Conservation (phyloP, 441 rosid species). For the Pelargonium citronellum region DNA sequence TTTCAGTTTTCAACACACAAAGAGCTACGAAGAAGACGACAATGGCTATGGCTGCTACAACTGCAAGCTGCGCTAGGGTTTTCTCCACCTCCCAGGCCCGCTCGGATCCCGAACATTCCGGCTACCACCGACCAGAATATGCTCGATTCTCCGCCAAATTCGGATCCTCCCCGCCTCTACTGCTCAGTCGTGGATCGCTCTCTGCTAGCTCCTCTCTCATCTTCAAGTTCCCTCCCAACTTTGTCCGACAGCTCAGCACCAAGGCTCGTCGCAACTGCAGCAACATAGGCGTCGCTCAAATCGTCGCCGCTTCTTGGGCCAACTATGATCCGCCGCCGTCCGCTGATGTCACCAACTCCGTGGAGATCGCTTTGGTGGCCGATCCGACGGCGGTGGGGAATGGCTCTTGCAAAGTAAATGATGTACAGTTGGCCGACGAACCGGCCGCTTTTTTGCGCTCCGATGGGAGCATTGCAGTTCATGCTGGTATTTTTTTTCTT, state of each 20-base stretch:
- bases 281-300: conserved; percentile 96
- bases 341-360: too few species aligned
- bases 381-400: conserved; percentile 34
- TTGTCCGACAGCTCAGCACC: conserved; percentile 86
- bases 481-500: conserved; percentile 52
- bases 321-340: conserved; percentile 37
- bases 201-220: conserved; percentile 47
- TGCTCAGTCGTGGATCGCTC: neutral
- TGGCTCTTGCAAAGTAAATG: conserved; percentile 30
- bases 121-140: neutral
- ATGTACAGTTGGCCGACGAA: conserved; percentile 38
- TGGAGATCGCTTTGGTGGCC: conserved; percentile 30
- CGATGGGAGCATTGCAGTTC: conserved; percentile 84
- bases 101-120: neutral
- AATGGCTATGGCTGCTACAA: neutral
- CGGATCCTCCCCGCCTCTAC: neutral
- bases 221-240: conserved; percentile 82
- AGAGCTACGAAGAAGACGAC: neutral
- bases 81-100: neutral
- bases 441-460: conserved; percentile 58
- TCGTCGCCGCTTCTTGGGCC: conserved; percentile 96
- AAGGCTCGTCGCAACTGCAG: conserved; percentile 94
- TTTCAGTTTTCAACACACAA: neutral
- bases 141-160: conserved; percentile 1
- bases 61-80: neutral